Evolutionary conservation across 257 asterid genomes (phyloP).

Genomic region (Parsonsia alboflavescens): DNA sequence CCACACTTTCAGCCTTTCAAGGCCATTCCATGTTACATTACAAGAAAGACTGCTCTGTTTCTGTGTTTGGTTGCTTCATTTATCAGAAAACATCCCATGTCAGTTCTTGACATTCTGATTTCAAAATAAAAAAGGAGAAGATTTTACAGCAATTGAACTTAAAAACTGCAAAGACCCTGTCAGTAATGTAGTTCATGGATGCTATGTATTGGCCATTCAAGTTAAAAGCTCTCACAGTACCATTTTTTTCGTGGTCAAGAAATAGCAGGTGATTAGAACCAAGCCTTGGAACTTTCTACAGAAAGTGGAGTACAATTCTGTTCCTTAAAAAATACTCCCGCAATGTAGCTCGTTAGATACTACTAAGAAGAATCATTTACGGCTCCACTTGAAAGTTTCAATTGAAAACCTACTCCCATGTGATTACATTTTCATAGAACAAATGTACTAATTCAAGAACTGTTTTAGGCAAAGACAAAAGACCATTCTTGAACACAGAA

Average conservation of each 20-base stretch:
- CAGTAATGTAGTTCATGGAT: background rate
- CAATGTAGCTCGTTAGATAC: background rate
- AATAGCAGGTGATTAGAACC: background rate
- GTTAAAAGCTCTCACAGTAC: background rate
- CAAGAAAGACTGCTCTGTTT: background rate
- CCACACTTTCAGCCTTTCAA: background rate
- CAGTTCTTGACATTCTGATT: background rate
- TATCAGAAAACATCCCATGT: background rate
- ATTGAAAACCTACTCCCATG: too few relatives aligned
- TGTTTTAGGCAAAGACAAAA: background rate
- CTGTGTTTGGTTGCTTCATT: too few relatives aligned
- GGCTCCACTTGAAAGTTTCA: too few relatives aligned
- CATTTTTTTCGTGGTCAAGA: background rate
- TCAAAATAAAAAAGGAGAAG: background rate
- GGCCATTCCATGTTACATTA: too few relatives aligned
- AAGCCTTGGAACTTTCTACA: background rate
- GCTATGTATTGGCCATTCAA: background rate
- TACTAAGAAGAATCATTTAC: too few relatives aligned
- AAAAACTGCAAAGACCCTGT: background rate
- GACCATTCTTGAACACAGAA: background rate
- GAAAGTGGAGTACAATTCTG: background rate
- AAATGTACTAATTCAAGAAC: background rate
- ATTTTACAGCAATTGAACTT: background rate
- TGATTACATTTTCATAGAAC: background rate
- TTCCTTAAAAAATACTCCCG: background rate